Conservation (phyloP, 331 rosid genomes). For the Malus hybrid region DNA sequence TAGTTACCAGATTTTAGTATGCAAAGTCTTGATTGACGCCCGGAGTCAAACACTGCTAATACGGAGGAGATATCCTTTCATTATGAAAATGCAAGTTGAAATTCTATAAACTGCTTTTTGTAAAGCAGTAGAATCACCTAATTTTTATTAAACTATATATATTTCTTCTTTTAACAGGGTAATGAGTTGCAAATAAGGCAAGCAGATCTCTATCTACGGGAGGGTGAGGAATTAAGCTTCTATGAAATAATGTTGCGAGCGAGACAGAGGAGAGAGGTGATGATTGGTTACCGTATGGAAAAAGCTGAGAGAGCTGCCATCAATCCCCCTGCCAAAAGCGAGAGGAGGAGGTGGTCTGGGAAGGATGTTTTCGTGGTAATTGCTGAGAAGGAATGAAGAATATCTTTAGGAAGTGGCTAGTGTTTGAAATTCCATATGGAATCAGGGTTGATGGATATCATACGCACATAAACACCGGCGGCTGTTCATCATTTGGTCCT, state of each 20-base stretch:
- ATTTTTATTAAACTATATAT: too few species aligned
- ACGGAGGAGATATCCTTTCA: background rate
- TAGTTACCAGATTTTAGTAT: background rate
- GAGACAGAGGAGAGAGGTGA: slow-evolving; percentile 71
- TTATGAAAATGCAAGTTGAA: background rate
- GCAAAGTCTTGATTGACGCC: background rate
- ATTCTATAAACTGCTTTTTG: background rate
- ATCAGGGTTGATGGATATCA: too few species aligned
- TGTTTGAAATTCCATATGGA: background rate
- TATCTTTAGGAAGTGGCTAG: background rate
- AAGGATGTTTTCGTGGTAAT: slow-evolving; percentile 80
- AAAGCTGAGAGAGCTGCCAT: slow-evolving; percentile 75
- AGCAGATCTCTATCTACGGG: slow-evolving; percentile 65
- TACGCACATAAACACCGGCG: too few species aligned
- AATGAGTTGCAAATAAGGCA: slow-evolving; percentile 84
- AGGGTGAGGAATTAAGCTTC: slow-evolving; percentile 76
- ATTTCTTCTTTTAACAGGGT: slow-evolving; percentile 37
- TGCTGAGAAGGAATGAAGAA: slow-evolving; percentile 62
- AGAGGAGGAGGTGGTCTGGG: slow-evolving; percentile 57
- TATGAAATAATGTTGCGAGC: slow-evolving; percentile 69
- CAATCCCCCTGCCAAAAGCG: slow-evolving; percentile 64
- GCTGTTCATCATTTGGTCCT: too few species aligned
- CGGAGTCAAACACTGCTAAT: background rate
- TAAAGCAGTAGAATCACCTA: background rate
- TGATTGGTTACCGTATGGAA: slow-evolving; percentile 64